These are phyloP conservation scores for Trichophyton verrucosum DNA, from an alignment of 2,329 filamentous ascomycete genomes.

Conservation along the genomic window DNA sequence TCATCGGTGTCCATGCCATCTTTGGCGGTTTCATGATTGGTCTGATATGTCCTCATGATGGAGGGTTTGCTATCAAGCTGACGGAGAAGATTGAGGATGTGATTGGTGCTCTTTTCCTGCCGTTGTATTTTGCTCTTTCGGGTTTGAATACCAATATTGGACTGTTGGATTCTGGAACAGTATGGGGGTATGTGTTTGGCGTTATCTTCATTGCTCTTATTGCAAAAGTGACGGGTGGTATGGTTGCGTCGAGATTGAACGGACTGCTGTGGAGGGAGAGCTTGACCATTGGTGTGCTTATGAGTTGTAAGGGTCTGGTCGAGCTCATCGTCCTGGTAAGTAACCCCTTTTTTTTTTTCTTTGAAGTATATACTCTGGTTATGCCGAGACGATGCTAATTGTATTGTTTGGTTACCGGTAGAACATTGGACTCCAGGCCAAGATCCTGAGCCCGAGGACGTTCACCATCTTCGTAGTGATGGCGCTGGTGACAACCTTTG, in stretches of 20 bases:
- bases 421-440: constrained; percentile 73
- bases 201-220: constrained; percentile 70
- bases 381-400: neutral
- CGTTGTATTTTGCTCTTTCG: constrained; percentile 86
- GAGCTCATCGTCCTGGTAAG: constrained; percentile 85
- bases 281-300: constrained; percentile 73
- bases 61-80: constrained; percentile 67
- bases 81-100: constrained; percentile 92
- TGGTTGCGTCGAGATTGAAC: constrained; percentile 60
- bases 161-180: constrained; percentile 64
- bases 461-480: constrained; percentile 95
- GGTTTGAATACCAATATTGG: constrained; percentile 81
- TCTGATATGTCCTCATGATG: constrained; percentile 55
- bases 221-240: constrained; percentile 73
- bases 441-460: constrained; percentile 64
- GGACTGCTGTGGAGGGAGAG: constrained; percentile 84
- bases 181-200: constrained; percentile 82
- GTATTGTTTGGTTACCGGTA: constrained; percentile 17
- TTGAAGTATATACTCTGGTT: neutral
- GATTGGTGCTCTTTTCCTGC: constrained; percentile 68
- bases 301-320: constrained; percentile 94
- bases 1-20: constrained; percentile 88
- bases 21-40: constrained; percentile 88
- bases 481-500: constrained; percentile 75
- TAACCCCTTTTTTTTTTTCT: neutral